phyloP scores from a whole-genome alignment of 345 rosid genomes.

The Syzygium oleosum region DNA sequence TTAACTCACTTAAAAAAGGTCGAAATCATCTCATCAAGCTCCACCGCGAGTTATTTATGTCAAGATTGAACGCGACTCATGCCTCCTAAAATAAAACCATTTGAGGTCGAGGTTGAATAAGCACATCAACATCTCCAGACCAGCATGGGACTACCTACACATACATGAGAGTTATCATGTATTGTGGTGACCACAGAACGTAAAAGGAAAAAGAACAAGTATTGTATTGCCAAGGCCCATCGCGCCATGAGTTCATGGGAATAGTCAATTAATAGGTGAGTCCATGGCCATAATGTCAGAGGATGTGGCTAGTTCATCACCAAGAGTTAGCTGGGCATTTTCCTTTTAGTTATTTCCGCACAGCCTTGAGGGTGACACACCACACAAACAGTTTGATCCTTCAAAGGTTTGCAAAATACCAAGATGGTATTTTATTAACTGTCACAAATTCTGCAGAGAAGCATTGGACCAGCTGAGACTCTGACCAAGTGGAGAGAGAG shows the following conservation, averaged over 20 bases:
- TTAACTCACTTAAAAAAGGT: background rate
- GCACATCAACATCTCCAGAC: background rate
- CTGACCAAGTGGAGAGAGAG: slow-evolving; percentile 6
- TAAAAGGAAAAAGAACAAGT: background rate
- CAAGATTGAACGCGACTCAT: background rate
- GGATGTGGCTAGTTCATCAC: background rate
- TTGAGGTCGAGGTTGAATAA: background rate
- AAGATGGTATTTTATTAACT: slow-evolving; percentile 4
- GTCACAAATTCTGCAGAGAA: slow-evolving; percentile 10
- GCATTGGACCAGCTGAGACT: slow-evolving; percentile 9
- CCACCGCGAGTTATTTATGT: background rate
- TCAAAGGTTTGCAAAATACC: background rate
- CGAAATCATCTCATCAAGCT: background rate
- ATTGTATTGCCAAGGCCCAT: background rate
- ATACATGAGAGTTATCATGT: background rate
- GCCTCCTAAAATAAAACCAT: background rate
- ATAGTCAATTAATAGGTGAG: background rate
- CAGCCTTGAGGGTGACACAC: background rate
- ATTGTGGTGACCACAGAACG: background rate
- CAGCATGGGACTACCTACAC: background rate
- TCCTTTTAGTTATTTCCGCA: background rate
- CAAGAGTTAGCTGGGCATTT: background rate
- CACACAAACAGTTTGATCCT: background rate
- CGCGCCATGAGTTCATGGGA: background rate
- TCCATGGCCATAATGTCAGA: background rate